Base-by-base conservation (phyloP, 2,329 filamentous ascomycete genomes). In the Penicillium sp. region DNA sequence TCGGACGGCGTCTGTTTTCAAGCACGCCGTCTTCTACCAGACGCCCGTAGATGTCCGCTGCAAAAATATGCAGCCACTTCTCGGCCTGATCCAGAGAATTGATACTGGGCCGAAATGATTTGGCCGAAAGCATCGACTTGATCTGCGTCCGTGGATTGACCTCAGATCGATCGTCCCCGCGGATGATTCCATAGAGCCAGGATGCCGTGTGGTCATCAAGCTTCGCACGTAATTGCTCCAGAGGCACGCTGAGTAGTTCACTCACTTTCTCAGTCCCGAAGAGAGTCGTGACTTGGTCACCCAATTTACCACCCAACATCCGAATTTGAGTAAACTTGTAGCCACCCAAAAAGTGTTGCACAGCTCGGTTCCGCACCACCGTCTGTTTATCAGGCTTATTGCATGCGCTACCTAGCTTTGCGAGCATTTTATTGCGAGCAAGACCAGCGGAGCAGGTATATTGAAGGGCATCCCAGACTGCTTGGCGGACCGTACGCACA, bases 261-360 rank as follows among this genome's bases (percentile, higher is more conserved):
- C 78, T 81, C 49, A 97, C 81, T 26, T 79, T 76, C 49, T 96
- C 89, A 0, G 88, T 95, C 50, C 82, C 81, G 67, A 95, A 97
- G 12, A 78, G 78, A n/a, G 84, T 80, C 1, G 85, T 83, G 7
- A 95, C 81, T 56, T 94, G 87, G 45, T 95, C 88, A 4, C 93
- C 93, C 28, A 97, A 75, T 71, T 97, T 97, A 24, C 93, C 93
- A 27, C 93, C 93, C n/a, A 98, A 73, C 67, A 91, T 95, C 12
- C 91, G 81, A 46, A 98, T 93, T 68, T 95, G 95, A 12, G 90
- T 95, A 62, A 96, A 91, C 63, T 95, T 95, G 76, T 95, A 90
- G 12, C 81, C 81, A 7, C 80, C 80, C 37, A 98, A 73, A 62
- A 98, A 98, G 38, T 85, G 77, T 53, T 83, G 76, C 2, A 89